phyloP scores from a whole-genome alignment of 768 basidiomycete species.

The Suillus clintonianus region DNA sequence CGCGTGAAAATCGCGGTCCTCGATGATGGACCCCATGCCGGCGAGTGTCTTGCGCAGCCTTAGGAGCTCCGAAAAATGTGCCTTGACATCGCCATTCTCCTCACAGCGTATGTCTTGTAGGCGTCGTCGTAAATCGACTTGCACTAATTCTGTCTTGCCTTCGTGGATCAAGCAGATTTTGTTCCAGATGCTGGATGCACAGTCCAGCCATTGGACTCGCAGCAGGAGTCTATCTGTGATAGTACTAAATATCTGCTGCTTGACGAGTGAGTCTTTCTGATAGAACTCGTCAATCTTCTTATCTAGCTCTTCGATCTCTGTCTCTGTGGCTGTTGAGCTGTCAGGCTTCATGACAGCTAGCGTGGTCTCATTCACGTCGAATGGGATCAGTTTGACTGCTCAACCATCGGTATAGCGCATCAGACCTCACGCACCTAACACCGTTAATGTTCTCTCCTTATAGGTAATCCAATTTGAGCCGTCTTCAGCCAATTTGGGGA shows the following conservation, averaged over 20 bases:
- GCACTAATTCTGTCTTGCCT: conserved; percentile 19
- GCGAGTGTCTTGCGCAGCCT: not conserved
- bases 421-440: no score
- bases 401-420: no score
- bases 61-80: conserved; percentile 19
- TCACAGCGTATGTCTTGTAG: conserved; percentile 22
- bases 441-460: no score
- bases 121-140: conserved; percentile 20
- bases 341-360: not conserved
- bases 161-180: conserved; percentile 19
- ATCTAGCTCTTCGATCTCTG: not conserved
- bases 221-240: conserved; percentile 25
- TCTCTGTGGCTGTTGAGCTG: not conserved
- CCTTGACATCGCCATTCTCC: conserved; percentile 23
- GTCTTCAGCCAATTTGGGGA: no score
- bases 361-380: not conserved
- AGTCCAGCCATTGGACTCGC: conserved; percentile 8
- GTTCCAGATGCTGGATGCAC: conserved; percentile 15
- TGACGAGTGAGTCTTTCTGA: conserved; percentile 20
- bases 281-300: conserved; percentile 6
- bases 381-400: no score
- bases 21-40: conserved; percentile 17
- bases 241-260: conserved; percentile 19
- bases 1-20: conserved; percentile 18
- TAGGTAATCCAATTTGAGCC: no score